Base-by-base conservation (phyloP, 768 basidiomycete genomes). In the Candolleomyces efflorescens region DNA sequence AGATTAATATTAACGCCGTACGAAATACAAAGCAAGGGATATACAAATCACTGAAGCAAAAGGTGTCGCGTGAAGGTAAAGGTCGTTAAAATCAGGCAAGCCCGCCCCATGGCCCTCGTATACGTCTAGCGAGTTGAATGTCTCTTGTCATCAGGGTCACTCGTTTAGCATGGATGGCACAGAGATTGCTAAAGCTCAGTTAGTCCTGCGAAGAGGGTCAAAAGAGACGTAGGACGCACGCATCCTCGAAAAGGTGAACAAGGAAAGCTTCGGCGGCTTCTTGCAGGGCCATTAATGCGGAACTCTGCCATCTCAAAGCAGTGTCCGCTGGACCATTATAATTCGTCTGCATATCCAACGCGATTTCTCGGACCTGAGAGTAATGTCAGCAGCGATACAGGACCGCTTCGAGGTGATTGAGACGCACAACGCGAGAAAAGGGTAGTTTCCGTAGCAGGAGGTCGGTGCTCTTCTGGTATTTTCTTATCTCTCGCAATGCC, bases 91-190 rank as follows among this genome's bases (percentile, higher is more conserved):
- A 56, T 78, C 62, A 87, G 59, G 80, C 83, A 58, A 90, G 77
- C 37, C 87, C 87, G 51, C 86, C 86, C 88, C 90, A 94, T 47
- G 88, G 86, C 3, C 96, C 96, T 50, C 96, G 85, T 78, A 98
- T 94, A 61, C 97, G 83, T 55, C 97, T 82, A 22, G 97, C 97
- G 53, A 99, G 86, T 66, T 98, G 96, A 58, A 99, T 95, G 65
- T 99, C 97, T 53, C 89, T 83, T 56, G 94, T 93, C 95, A 98
- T 98, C 64, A 98, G 88, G 5, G 96, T 99, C 4, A 98, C 96
- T 65, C 96, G 88, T 73, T 96, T 98, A 15, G 96, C 96, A 67
- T 98, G 96, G 63, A 99, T 91, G 5, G 96, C 95, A 67, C 97
- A 99, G 36, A 97, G 77, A 70, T 98, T 97, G 44, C 94, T 97